A percentile compares a stretch with the other conserved stretches of the same genome.
phyloP scores from a whole-genome alignment of 2,329 filamentous ascomycete genomes.

The Ophiostoma ulmi region DNA sequence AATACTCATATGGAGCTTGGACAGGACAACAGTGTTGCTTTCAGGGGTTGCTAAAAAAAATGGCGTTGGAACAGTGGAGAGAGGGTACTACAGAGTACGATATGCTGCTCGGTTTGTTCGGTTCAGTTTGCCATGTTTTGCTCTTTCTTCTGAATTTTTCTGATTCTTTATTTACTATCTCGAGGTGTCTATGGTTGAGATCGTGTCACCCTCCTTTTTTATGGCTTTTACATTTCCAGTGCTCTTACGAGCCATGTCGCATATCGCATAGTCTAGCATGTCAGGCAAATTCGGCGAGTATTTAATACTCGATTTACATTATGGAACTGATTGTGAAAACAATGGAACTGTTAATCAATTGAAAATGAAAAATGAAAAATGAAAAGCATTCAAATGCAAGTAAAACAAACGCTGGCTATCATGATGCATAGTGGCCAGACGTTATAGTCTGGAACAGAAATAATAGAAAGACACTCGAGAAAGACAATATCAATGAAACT shows the following conservation, averaged over 20 bases:
- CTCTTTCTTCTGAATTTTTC: too few relatives aligned
- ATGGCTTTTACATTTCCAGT: neutral
- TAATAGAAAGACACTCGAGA: neutral
- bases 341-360: neutral
- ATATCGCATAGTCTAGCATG: neutral
- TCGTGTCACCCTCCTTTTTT: neutral
- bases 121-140: neutral
- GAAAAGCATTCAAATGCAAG: neutral
- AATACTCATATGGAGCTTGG: neutral
- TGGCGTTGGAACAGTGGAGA: neutral
- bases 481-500: neutral
- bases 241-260: neutral
- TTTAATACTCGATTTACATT: neutral
- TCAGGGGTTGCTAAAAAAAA: neutral
- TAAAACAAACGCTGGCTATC: conserved; percentile 9
- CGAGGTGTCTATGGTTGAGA: conserved; percentile 1
- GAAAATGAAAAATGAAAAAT: too few relatives aligned
- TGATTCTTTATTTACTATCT: neutral
- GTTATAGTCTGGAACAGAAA: neutral
- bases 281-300: conserved; percentile 12
- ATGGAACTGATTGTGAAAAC: neutral
- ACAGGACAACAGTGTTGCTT: neutral
- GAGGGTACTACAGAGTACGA: neutral
- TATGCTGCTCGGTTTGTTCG: neutral
- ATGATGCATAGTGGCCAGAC: neutral